A percentile compares a stretch with the other conserved stretches of the same genome.
These are phyloP conservation scores for Aschersonia sp. DNA, from an alignment of 2,329 filamentous ascomycete species.

Conservation along the genomic window DNA sequence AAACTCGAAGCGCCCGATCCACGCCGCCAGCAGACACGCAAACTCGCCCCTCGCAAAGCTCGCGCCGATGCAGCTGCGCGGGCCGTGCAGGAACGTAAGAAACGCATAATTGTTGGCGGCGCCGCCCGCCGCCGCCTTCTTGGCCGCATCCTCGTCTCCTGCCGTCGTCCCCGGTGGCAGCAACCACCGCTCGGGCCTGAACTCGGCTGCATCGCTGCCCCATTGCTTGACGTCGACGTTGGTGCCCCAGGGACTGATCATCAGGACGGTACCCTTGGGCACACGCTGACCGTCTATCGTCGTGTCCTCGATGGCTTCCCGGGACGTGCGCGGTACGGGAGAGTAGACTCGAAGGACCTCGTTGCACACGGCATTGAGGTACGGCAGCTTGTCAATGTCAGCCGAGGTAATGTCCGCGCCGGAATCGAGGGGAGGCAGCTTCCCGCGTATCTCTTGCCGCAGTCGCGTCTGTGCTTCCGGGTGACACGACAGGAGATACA, in stretches of 20 bases:
- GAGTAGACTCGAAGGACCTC: slow-evolving; percentile 62
- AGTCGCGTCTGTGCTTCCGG: slow-evolving; percentile 51
- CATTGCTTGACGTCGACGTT: slow-evolving; percentile 58
- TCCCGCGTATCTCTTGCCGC: slow-evolving; percentile 49
- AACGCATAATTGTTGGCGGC: slow-evolving; percentile 63
- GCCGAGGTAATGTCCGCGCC: slow-evolving; percentile 20
- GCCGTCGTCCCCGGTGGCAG: slow-evolving; percentile 10
- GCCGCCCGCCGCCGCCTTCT: slow-evolving; percentile 46
- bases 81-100: slow-evolving; percentile 75
- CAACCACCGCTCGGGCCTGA: slow-evolving; percentile 70
- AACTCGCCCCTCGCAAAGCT: slow-evolving; percentile 74
- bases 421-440: slow-evolving; percentile 35
- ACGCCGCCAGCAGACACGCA: slow-evolving; percentile 63
- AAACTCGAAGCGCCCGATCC: slow-evolving; percentile 63
- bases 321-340: slow-evolving; percentile 57
- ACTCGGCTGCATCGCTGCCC: slow-evolving; percentile 60
- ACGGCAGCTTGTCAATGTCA: slow-evolving; percentile 60
- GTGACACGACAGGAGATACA: slow-evolving; percentile 53
- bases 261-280: slow-evolving; percentile 54
- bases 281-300: slow-evolving; percentile 49
- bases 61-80: slow-evolving; percentile 72
- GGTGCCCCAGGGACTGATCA: slow-evolving; percentile 50
- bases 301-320: slow-evolving; percentile 49
- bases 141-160: slow-evolving; percentile 4
- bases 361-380: slow-evolving; percentile 64